Base-by-base conservation (phyloP, 1,284 basidiomycete species). In the Cronartium ribicola region DNA sequence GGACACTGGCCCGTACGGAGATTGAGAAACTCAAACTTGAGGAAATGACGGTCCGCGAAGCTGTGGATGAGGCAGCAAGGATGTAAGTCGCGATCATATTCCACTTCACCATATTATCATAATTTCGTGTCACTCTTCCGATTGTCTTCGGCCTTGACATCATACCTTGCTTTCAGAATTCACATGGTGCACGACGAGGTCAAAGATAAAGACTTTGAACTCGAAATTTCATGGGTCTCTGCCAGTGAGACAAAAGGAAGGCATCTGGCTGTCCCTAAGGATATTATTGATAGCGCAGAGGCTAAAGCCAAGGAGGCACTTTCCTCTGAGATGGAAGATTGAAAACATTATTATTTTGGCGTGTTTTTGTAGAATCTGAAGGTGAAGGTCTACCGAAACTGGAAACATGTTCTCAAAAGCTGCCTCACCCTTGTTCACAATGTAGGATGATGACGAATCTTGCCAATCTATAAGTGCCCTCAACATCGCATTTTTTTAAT, bases 121-220 rank as follows among this genome's bases (percentile, higher is more conserved):
- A 51, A 29, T 43, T 66, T 66, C n/a, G 22, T 29, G 4, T 60
- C 10, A 13, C 39, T 51, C 7, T 66, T 29, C 29, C 29, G 2
- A 29, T 29, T 29, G 1, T 4, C 14, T 51, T 1, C 43, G 13
- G 3, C 5, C 29, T 13, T 67, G 66, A 39, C 46, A 37, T 22
- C 41, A 7, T 37, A 39, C 29, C 29, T 20, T n/a, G 13, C 22
- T 13, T 57, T 3, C 80, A 98, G 94, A 81, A 95, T 98, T 81
- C 94, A 98, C 83, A 87, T 94, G 73, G 94, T 96, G 14, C 96
- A 99, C 81, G 95, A 98, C 77, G 96, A 98, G 77, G 83, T 91
- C 75, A 97, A 98, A 82, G 95, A 98, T 83, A 96, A 96, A 81
- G 90, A 94, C 69, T 98, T 99, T 79, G 96, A 98, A 82, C 86